Conservation (phyloP, 1,139 yeast genomes). For the Saccharomyces hybrid region DNA sequence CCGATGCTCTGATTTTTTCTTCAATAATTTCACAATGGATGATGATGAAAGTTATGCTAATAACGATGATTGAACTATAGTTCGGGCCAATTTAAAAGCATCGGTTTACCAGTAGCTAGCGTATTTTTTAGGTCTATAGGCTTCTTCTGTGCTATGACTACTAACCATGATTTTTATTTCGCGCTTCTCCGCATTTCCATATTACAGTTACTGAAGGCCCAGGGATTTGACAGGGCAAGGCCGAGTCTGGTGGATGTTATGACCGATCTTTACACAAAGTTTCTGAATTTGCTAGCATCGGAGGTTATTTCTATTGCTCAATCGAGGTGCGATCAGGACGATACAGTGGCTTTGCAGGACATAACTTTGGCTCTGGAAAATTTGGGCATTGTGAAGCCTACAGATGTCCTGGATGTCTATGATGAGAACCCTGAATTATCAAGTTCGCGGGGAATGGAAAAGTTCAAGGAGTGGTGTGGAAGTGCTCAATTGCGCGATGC, state of each 20-base stretch:
- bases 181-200: slow-evolving; percentile 56
- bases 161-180: slow-evolving; percentile 43
- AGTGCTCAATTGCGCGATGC: slow-evolving; percentile 37
- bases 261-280: slow-evolving; percentile 56
- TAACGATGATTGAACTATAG: neutral
- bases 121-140: neutral
- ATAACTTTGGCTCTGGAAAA: slow-evolving; percentile 53
- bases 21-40: neutral
- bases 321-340: slow-evolving; percentile 36
- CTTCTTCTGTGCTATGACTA: slow-evolving; percentile 12
- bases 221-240: slow-evolving; percentile 66
- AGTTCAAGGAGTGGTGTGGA: slow-evolving; percentile 44
- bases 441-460: slow-evolving; percentile 37
- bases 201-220: slow-evolving; percentile 58
- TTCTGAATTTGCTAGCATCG: slow-evolving; percentile 41
- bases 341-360: slow-evolving; percentile 46
- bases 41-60: neutral
- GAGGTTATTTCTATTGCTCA: slow-evolving; percentile 35
- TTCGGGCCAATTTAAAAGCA: neutral
- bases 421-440: slow-evolving; percentile 35
- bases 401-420: slow-evolving; percentile 36
- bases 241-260: slow-evolving; percentile 55
- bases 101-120: neutral
- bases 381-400: slow-evolving; percentile 47
- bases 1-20: neutral